A percentile compares a stretch with the other conserved stretches of the same genome.
phyloP scores from a whole-genome alignment of 768 basidiomycete genomes.

The Kwoniella sp. region DNA sequence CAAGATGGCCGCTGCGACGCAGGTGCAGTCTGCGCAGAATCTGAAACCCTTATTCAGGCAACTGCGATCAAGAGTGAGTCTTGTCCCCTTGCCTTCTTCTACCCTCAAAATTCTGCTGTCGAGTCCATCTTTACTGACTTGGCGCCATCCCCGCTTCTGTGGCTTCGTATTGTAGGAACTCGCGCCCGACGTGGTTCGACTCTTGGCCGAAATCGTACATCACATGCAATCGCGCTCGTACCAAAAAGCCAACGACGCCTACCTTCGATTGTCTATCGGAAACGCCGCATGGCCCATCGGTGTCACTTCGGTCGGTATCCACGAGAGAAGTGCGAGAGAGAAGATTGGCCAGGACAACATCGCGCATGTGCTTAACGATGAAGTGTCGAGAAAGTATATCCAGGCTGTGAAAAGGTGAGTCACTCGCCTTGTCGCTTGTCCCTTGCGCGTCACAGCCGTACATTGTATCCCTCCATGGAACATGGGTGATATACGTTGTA shows the following conservation, averaged over 20 bases:
- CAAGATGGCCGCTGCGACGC: slow-evolving; percentile 90
- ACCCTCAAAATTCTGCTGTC: not conserved
- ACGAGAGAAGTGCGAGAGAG: slow-evolving; percentile 95
- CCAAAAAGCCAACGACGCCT: slow-evolving; percentile 93
- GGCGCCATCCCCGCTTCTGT: not conserved
- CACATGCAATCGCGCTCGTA: slow-evolving; percentile 96
- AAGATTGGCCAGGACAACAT: slow-evolving; percentile 97
- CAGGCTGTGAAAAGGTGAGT: slow-evolving; percentile 87
- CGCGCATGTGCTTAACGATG: slow-evolving; percentile 97
- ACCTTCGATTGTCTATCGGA: slow-evolving; percentile 93
- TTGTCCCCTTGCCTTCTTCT: slow-evolving; percentile 3
- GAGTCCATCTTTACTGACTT: not conserved
- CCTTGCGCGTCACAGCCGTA: too few relatives aligned
- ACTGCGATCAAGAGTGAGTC: slow-evolving; percentile 78
- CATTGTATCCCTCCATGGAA: too few relatives aligned
- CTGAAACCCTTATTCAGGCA: slow-evolving; percentile 94
- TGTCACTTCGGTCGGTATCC: slow-evolving; percentile 99
- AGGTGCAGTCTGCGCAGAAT: slow-evolving; percentile 93
- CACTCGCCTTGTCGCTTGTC: not conserved
- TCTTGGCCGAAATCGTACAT: slow-evolving; percentile 91
- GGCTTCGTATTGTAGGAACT: slow-evolving; percentile 63
- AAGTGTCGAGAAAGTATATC: slow-evolving; percentile 98
- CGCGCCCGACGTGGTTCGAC: slow-evolving; percentile 76
- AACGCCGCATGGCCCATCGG: slow-evolving; percentile 99
- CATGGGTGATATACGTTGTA: slow-evolving; percentile 76